Evolutionary conservation across 2,329 filamentous ascomycete species (phyloP).

Genomic region (Colletotrichum limetticola): DNA sequence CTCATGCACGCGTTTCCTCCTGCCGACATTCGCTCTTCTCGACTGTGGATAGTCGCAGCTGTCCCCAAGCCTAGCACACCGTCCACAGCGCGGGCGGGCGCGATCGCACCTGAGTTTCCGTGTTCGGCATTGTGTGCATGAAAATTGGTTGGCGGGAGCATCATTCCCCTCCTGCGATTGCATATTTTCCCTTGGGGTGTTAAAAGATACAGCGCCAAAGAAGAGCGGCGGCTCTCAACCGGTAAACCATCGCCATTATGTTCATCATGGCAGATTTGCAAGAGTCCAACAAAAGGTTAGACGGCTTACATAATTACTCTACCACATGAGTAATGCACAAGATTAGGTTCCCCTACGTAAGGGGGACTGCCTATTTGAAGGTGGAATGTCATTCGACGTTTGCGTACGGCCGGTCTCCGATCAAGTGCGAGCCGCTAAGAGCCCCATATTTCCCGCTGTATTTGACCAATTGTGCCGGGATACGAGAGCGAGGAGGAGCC

Average conservation of each 20-base stretch:
- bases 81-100: slow-evolving; percentile 38
- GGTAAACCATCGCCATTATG: no score
- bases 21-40: slow-evolving; percentile 33
- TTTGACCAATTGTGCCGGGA: neutral
- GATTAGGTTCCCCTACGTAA: neutral
- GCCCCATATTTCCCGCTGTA: neutral
- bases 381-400: neutral
- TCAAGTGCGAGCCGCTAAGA: neutral
- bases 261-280: no score
- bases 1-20: slow-evolving; percentile 42
- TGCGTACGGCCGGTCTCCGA: slow-evolving; percentile 12
- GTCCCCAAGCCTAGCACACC: slow-evolving; percentile 37
- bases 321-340: neutral
- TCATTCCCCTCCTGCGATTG: neutral
- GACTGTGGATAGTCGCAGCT: slow-evolving; percentile 42
- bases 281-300: neutral
- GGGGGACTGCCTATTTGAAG: neutral
- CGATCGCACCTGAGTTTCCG: slow-evolving; percentile 46
- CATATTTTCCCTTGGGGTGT: neutral
- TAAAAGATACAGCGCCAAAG: neutral
- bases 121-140: slow-evolving; percentile 41
- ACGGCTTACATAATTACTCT: neutral
- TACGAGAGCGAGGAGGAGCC: neutral
- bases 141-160: slow-evolving; percentile 28
- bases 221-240: no score